Base-by-base conservation (phyloP, 768 basidiomycete species). In the Porpolomopsis calyptriformis region DNA sequence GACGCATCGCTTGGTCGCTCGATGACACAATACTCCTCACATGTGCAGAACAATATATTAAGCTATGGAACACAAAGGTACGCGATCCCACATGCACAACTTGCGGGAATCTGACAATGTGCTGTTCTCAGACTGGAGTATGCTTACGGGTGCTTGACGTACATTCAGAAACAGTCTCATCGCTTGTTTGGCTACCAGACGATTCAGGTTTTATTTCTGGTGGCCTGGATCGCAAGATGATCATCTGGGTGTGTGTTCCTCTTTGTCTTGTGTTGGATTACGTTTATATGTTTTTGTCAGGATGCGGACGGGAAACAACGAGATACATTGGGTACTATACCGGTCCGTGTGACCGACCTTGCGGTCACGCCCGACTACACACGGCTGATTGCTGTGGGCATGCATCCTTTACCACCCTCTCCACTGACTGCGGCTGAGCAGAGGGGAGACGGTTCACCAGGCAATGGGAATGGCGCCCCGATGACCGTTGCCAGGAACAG, bases 1-100 rank as follows among this genome's bases (percentile, higher is more conserved):
- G 81, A 37, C 83, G 80, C 54, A 65, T 99, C 48, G 82, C 91
- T 1, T 99, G 94, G 93, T 97, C 96, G 22, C 71, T 83, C 43
- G 90, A 98, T 56, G 91, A 93, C 57, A 66, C 76, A 16, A 72
- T 85, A 52, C 68, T 99, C 49, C 72, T 96, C 36, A 91, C 90
- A 4, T 81, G 84, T 33, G 73, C 89, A 19, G 92, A 97, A 52
- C 71, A 82, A 39, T 61, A 67, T 40, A 82, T 99, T 61, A 83
- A 85, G 66, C 70, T 98, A 57, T 99, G 92, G 91, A 82, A 94
- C 60, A 72, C 82, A 27, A 78, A 82, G 76, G 94, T 92, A 53
- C 58, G 59, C 57, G n/a, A 19, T 19, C 11, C 35, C 12, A 24
- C 48, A n/a, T 45, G 27, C 44, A 40, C 37, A 11, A n/a, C n/a